Evolutionary conservation across 768 basidiomycete species (phyloP).

Genomic region (Coprinopsis sp.): DNA sequence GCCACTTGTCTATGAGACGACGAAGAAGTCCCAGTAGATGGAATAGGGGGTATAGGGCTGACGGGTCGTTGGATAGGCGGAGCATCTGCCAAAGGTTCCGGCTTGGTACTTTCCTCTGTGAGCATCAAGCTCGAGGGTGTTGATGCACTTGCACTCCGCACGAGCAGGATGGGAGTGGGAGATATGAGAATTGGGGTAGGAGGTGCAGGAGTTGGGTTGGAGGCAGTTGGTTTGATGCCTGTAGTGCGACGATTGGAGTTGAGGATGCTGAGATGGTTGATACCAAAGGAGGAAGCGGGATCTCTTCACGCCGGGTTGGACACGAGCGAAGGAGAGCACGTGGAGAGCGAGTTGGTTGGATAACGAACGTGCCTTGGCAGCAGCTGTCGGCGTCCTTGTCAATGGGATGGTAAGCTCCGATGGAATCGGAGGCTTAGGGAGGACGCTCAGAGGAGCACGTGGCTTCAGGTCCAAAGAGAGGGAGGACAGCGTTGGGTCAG

Average conservation of each 20-base stretch:
- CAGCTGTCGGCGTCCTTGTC: neutral
- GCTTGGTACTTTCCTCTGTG: neutral
- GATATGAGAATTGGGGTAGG: constrained; percentile 15
- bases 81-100: neutral
- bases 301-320: constrained; percentile 25
- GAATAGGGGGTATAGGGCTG: constrained; percentile 8
- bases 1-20: constrained; percentile 8
- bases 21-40: constrained; percentile 13
- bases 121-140: constrained; percentile 2
- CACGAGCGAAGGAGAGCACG: constrained; percentile 25
- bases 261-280: constrained; percentile 6
- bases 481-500: constrained; percentile 37
- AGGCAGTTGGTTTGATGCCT: constrained; percentile 18
- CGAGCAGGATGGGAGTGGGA: constrained; percentile 14
- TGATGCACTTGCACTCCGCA: constrained; percentile 1
- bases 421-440: constrained; percentile 17
- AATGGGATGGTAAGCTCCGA: neutral
- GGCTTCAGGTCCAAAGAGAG: constrained; percentile 10
- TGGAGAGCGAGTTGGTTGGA: constrained; percentile 19
- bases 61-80: neutral
- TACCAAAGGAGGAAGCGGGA: constrained; percentile 20
- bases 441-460: neutral
- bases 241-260: no score
- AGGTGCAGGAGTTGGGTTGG: constrained; percentile 18
- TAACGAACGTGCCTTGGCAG: constrained; percentile 8